Evolutionary conservation across 768 basidiomycete species (phyloP).

Genomic region (Xerocomellus chrysenteron): DNA sequence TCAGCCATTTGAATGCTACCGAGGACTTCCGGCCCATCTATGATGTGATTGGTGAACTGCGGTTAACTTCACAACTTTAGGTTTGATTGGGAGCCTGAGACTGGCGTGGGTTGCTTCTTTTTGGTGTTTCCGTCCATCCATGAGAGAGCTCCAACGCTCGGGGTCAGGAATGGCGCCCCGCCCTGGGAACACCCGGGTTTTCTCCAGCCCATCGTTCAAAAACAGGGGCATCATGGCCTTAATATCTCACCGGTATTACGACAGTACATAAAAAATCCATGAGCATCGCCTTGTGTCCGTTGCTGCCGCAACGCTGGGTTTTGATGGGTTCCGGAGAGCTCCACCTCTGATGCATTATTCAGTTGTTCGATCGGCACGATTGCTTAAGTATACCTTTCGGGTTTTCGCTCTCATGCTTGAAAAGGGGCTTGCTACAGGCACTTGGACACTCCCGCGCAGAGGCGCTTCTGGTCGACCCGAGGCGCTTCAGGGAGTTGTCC

Average conservation of each 20-base stretch:
- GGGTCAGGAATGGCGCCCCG: background rate
- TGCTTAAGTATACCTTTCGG: background rate
- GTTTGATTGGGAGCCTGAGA: background rate
- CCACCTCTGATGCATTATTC: background rate
- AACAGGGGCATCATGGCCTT: background rate
- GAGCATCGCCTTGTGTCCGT: background rate
- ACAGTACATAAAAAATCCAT: background rate
- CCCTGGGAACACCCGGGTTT: background rate
- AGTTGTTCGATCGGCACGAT: background rate
- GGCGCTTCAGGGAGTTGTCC: background rate
- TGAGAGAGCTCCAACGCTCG: background rate
- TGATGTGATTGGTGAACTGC: slow-evolving; percentile 1
- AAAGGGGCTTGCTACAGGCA: background rate
- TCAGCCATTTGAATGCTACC: background rate
- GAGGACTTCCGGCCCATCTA: background rate
- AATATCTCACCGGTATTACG: slow-evolving; percentile 5
- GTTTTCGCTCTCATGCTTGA: background rate
- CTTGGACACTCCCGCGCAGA: background rate
- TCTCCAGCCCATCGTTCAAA: background rate
- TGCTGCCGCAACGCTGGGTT: background rate
- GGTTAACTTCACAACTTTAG: background rate
- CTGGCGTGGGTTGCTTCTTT: background rate
- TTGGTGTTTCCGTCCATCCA: background rate
- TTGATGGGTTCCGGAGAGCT: background rate
- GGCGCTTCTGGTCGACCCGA: no score